A percentile compares a stretch with the other conserved stretches of the same genome.
Conservation (phyloP, 2,329 filamentous ascomycete species). For the Basipetospora chlamydospora region DNA sequence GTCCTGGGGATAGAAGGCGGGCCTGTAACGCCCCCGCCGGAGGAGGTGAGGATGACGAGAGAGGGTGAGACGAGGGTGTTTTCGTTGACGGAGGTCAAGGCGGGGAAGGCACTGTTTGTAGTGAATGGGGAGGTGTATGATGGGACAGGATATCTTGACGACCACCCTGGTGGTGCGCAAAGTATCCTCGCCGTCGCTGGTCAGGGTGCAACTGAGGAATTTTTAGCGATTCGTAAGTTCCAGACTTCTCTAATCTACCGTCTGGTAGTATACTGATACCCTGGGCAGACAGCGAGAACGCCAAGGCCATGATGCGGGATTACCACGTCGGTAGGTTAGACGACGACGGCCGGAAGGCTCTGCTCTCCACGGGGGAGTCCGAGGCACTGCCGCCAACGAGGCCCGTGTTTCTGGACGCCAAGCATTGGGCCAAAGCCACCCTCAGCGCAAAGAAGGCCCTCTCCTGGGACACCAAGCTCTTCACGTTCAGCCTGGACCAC, state of each 20-base stretch:
- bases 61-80: conserved; percentile 49
- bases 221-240: conserved; percentile 56
- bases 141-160: conserved; percentile 64
- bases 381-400: conserved; percentile 23
- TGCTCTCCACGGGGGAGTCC: conserved; percentile 28
- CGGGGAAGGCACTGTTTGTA: conserved; percentile 54
- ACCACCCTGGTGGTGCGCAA: conserved; percentile 72
- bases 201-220: conserved; percentile 73
- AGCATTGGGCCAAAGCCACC: conserved; percentile 57
- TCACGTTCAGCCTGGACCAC: conserved; percentile 67
- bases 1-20: not conserved
- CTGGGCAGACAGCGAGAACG: conserved; percentile 57
- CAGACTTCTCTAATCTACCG: not conserved
- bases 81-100: conserved; percentile 54
- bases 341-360: conserved; percentile 27
- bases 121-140: conserved; percentile 82
- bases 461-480: conserved; percentile 67
- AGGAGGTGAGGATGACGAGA: conserved; percentile 62
- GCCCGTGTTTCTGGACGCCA: conserved; percentile 52
- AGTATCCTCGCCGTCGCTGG: conserved; percentile 76
- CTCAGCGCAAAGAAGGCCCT: conserved; percentile 54
- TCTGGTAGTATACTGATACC: not conserved
- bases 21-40: conserved; percentile 27
- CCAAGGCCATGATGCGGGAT: conserved; percentile 73
- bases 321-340: conserved; percentile 77